Evolutionary conservation across 2,329 filamentous ascomycete species (phyloP), one percentile per base, ranked within the genome.

Genomic region (Aspergillus chevalieri): DNA sequence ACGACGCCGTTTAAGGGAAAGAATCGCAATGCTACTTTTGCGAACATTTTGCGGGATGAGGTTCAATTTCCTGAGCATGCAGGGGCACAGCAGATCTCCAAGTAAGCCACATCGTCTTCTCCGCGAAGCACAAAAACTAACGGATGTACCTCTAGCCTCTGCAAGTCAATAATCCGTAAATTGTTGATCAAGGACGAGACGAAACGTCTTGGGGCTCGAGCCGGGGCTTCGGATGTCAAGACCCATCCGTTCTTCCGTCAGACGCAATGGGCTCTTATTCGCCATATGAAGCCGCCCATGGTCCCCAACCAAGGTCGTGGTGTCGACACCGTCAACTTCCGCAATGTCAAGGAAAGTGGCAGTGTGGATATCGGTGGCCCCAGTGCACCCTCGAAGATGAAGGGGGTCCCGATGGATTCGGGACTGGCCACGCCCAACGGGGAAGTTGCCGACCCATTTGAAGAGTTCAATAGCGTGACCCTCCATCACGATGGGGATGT

Each of bases 1-100:
- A 98, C 92, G 0, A 98, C 93, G 0, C 93, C 93, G 1, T 98
- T 98, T 80, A 98, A 98, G 77, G 93, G 93, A 60, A 97, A 98
- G 81, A 98, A 96, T 71, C 83, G 93, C 36, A 98, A 97, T 63
- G 90, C 91, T 12, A 98, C 93, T 0, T 98, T 98, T 74, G 92
- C 91, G 53, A 98, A 97, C 67, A 98, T 98, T 58, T 72, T 98
- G 55, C 80, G 91, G 47, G 93, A 98, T 68, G 93, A 98, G 57
- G 93, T 96, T 53, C 88, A 89, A 5, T 98, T 98, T 72, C 91
- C 93, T 0, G 93, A 98, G 62, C 87, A 93, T 59, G 81, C 85
- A 24, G 87, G 88, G 30, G 79, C 84, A 21, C 89, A 90, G 5
- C 88, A 89, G 67, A 88, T 95, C 51, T 95, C 91, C 50, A 95